Evolutionary conservation across 768 basidiomycete species (phyloP).

Genomic region (Cubamyces sp.): DNA sequence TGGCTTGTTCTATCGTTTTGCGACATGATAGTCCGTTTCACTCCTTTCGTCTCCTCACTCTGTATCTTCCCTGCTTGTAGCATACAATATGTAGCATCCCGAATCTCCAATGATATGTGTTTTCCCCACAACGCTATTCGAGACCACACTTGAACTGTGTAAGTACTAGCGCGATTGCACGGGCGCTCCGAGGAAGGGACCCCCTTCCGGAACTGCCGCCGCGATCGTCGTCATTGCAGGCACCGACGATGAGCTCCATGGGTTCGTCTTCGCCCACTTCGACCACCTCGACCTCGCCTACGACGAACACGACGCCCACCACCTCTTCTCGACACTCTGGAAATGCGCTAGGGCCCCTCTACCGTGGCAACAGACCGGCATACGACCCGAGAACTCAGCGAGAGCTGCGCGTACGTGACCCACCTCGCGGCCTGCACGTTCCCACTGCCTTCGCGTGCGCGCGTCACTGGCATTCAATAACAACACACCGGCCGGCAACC

Average conservation of each 20-base stretch:
- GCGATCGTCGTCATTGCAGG: constrained; percentile 6
- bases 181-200: background rate
- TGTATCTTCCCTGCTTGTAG: constrained; percentile 6
- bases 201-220: background rate
- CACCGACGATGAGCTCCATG: constrained; percentile 2
- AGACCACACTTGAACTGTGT: too few species aligned
- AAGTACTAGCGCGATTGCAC: background rate
- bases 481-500: background rate
- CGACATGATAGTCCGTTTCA: too few species aligned
- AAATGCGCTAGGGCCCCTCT: background rate
- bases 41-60: background rate
- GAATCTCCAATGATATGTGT: too few species aligned
- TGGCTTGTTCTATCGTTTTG: too few species aligned
- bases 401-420: constrained; percentile 7
- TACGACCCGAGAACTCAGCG: background rate
- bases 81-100: constrained; percentile 12
- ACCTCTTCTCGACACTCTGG: background rate
- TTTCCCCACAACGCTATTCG: too few species aligned
- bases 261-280: background rate
- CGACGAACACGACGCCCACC: background rate
- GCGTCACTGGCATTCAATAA: background rate
- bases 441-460: background rate
- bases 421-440: constrained; percentile 15
- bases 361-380: constrained; percentile 4
- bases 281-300: background rate